Base-by-base conservation (phyloP, 148 eudicot genomes). In the Camellia sinensis region DNA sequence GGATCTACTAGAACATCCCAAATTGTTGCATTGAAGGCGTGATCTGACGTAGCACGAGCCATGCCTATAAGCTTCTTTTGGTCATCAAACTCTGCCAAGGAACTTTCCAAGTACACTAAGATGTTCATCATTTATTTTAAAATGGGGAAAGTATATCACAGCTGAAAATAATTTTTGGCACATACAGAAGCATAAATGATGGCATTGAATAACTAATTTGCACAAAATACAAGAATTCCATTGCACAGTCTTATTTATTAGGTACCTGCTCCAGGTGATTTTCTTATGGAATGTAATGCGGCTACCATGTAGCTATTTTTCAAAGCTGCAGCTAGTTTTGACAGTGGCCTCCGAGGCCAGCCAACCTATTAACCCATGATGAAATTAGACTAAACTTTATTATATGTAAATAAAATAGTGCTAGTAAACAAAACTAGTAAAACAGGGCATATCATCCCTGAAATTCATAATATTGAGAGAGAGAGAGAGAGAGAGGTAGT, bases 1-100 rank as follows among this genome's bases (percentile, higher is more conserved):
- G 98, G 98, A 86, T 95, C 98, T 56, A 95, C 98, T 77, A 95
- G 90, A 76, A 95, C 98, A 89, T 95, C 98, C 98, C 98, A 95
- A 68, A 95, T 95, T 11, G 98, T 95, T 75, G 98, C 98, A 88
- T 95, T 95, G 86, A 95, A 95, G 57, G 96, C 97, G 76, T 95
- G 98, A 86, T 95, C 98, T 75, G 97, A 95, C 80, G 98, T 95
- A 80, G 98, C 98, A 79, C 98, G 97, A 76, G 98, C 98, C 96
- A 95, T 92, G 62, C 97, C 98, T 84, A 95, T 93, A 77, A 95
- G 95, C 86, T 78, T 93, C 91, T 87, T 95, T 79, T 76, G 82
- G 67, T 79, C 87, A 88, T 86, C 77, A 68, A 83, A 90, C 84
- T 91, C 98, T 91, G 95, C 91, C 84, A 94, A 85, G 87, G 82